Base-by-base conservation (phyloP, 805 yeast genomes). In the Kodamaea nitidulidarum region DNA sequence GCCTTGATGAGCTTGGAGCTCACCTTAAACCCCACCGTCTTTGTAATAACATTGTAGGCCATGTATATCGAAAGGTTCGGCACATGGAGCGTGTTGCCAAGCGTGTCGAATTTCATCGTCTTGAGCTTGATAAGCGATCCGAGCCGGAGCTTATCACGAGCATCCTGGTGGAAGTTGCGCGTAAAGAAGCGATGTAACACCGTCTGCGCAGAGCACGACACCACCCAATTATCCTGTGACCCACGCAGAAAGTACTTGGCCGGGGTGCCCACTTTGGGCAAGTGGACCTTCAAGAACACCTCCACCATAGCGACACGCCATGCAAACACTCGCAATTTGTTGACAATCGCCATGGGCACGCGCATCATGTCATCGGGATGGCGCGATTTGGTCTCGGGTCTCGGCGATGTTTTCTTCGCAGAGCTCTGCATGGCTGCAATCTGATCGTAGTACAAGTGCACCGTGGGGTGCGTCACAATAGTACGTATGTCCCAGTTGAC, bases 371-470 rank as follows among this genome's bases (percentile, higher is more conserved):
- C 38, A 7, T 24, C 15, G 12, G 21, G 31, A 14, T 27, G 38
- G 3, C 28, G 15, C 26, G 15, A 3, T 16, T 35, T 30, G 10
- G 26, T 16, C 10, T 25, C 12, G 15, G 32, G 31, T 18, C 26
- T 25, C 25, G 35, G 29, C n/a, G 33, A 15, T 5, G 33, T 36
- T 18, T 17, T 10, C n/a, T 35, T 26, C 11, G 26, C 32, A 20
- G 32, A 32, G 28, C 22, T 17, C 25, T 25, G 21, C 31, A 16
- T 22, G 4, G 40, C 35, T n/a, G 4, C 26, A 11, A 64, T 38
- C 43, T 69, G 73, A 42, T 68, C 73, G 26, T 61, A 60, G 42
- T 61, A 68, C 20, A 67, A 41, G 40, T 60, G 61, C 18, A 69
- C 36, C 2, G 55, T 54, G 2, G 73, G 72, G 32, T 55, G 55